A percentile compares a stretch with the other conserved stretches of the same genome.
Conservation (phyloP, 257 asterid species). For the Rauvolfia tetraphylla region DNA sequence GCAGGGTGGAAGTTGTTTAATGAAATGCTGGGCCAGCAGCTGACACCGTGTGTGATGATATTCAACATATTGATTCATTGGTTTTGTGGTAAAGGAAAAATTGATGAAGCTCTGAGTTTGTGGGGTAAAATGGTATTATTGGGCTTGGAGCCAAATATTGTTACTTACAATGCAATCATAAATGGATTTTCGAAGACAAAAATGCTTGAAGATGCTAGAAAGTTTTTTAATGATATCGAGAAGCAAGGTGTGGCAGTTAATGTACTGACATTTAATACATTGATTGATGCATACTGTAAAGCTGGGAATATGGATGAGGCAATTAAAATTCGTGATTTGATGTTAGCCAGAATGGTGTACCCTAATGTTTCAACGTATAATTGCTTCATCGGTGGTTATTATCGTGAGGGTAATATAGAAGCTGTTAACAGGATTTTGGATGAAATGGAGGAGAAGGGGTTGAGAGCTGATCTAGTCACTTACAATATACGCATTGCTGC, state of each 20-base stretch:
- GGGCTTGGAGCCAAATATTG: slow-evolving; percentile 59
- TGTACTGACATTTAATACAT: slow-evolving; percentile 54
- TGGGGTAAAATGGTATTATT: slow-evolving; percentile 54
- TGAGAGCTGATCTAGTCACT: slow-evolving; percentile 62
- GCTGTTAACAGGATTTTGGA: slow-evolving; percentile 45
- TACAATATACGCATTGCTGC: slow-evolving; percentile 66
- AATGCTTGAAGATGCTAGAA: slow-evolving; percentile 58
- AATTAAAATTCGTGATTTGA: slow-evolving; percentile 34
- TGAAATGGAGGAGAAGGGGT: slow-evolving; percentile 63
- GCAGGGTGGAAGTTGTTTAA: slow-evolving; percentile 52
- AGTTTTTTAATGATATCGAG: slow-evolving; percentile 50
- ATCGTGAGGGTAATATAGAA: slow-evolving; percentile 40
- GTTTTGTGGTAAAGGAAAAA: slow-evolving; percentile 49
- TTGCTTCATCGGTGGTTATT: slow-evolving; percentile 70
- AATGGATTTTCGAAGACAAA: slow-evolving; percentile 58
- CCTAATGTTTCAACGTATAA: slow-evolving; percentile 78
- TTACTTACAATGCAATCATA: slow-evolving; percentile 58
- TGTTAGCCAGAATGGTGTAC: slow-evolving; percentile 48
- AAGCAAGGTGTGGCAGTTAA: slow-evolving; percentile 42
- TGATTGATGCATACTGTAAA: slow-evolving; percentile 71
- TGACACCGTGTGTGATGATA: slow-evolving; percentile 48
- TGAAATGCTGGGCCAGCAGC: slow-evolving; percentile 58
- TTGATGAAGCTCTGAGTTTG: slow-evolving; percentile 54
- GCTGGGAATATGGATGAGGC: slow-evolving; percentile 63
- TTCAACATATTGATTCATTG: slow-evolving; percentile 68